Base-by-base conservation (phyloP, 2,329 filamentous ascomycete species). In the Xylariales sp. region DNA sequence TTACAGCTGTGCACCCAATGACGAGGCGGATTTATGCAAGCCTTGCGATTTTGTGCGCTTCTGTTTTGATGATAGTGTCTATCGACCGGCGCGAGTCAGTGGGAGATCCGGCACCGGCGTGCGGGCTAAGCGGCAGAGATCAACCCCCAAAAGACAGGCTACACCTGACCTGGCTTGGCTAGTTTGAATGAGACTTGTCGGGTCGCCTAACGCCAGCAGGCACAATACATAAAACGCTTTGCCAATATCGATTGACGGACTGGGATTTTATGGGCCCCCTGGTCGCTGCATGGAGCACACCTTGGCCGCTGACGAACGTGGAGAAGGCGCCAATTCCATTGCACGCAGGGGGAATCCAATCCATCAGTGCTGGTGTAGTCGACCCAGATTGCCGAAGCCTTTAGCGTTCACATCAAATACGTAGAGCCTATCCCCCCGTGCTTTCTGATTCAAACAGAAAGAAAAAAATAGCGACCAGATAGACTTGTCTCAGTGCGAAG, bases 11-110 rank as follows among this genome's bases (percentile, higher is more conserved):
- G n/a, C n/a, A n/a, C n/a, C n/a, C n/a, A n/a, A n/a, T n/a, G n/a
- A n/a, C n/a, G n/a, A n/a, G n/a, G n/a, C n/a, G n/a, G n/a, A 14
- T n/a, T 17, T 10, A 34, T 30, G 28, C 28, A 30, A 30, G 28
- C 14, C 32, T n/a, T n/a, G n/a, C n/a, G n/a, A n/a, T n/a, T n/a
- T n/a, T n/a, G n/a, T n/a, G n/a, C n/a, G n/a, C n/a, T n/a, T n/a
- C n/a, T n/a, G n/a, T n/a, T n/a, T n/a, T n/a, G n/a, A n/a, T n/a
- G n/a, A n/a, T n/a, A n/a, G n/a, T n/a, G n/a, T n/a, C n/a, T n/a
- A n/a, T n/a, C n/a, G n/a, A 37, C 14, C 24, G 29, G 20, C 37
- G 40, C 41, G 41, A 43, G 41, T 43, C 41, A 43, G 41, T 37
- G 33, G 23, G 19, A 32, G 41, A 40, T 37, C 41, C 41, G 37